phyloP scores from a whole-genome alignment of 208 protist species.

The Trypanosoma platydactyli region DNA sequence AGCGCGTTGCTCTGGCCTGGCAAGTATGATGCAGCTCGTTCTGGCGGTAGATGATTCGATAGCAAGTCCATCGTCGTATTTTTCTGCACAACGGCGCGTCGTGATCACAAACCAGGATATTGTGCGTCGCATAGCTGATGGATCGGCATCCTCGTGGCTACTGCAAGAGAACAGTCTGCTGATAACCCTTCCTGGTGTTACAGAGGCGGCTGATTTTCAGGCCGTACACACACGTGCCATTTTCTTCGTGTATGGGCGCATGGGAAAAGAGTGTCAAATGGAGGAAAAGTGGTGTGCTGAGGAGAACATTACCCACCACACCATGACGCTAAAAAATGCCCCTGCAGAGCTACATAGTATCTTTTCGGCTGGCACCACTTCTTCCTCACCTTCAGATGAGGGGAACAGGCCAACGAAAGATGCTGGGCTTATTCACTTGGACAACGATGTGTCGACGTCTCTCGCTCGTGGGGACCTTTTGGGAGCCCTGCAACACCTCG shows the following conservation, averaged over 20 bases:
- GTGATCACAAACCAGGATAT: conserved; percentile 63
- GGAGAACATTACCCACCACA: conserved; percentile 20
- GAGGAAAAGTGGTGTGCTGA: conserved; percentile 15
- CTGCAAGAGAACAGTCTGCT: conserved; percentile 37
- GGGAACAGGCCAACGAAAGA: background rate
- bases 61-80: conserved; percentile 29
- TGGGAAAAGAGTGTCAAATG: no score
- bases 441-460: conserved; percentile 68
- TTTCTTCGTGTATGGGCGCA: conserved; percentile 47
- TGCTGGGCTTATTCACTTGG: conserved; percentile 28
- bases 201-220: conserved; percentile 63
- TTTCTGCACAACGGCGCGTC: conserved; percentile 39
- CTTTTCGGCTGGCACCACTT: background rate
- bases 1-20: conserved; percentile 58
- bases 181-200: conserved; percentile 75
- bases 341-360: conserved; percentile 17
- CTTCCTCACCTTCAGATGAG: background rate
- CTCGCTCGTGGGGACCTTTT: conserved; percentile 62
- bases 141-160: conserved; percentile 44
- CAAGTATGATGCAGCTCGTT: conserved; percentile 40
- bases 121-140: conserved; percentile 27
- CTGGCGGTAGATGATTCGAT: conserved; percentile 21
- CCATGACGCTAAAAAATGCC: conserved; percentile 8
- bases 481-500: conserved; percentile 54
- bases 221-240: conserved; percentile 64